Conservation (phyloP, 2,329 filamentous ascomycete genomes). For the Colletotrichum chrysophilum region DNA sequence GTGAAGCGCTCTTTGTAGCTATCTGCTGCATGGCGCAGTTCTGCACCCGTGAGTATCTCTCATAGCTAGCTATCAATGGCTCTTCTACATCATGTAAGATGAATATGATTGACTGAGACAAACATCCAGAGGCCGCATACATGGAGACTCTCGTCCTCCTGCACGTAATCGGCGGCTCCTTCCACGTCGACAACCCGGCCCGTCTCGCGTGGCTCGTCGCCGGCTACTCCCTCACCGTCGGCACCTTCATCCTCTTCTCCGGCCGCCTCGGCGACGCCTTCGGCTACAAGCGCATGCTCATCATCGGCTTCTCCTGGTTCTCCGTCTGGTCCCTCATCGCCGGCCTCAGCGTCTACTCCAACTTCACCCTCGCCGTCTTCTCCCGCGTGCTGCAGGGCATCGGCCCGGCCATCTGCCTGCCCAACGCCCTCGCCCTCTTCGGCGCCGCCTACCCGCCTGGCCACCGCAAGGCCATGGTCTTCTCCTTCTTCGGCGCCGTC, state of each 20-base stretch:
- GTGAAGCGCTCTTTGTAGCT: conserved; percentile 42
- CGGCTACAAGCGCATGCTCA: conserved; percentile 61
- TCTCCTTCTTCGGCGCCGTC: conserved; percentile 54
- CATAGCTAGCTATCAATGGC: neutral
- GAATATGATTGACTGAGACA: neutral
- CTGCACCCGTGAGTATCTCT: conserved; percentile 1
- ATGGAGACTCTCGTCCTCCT: conserved; percentile 23
- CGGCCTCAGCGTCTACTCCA: conserved; percentile 42
- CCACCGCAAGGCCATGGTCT: conserved; percentile 63
- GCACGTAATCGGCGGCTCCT: conserved; percentile 9
- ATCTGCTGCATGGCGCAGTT: conserved; percentile 46
- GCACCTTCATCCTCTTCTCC: conserved; percentile 63
- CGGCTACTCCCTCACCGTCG: conserved; percentile 61
- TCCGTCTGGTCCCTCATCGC: conserved; percentile 57
- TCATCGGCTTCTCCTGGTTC: conserved; percentile 62
- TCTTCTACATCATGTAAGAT: conserved; percentile 9
- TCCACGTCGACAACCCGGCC: conserved; percentile 27
- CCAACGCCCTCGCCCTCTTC: conserved; percentile 68
- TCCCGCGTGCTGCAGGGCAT: conserved; percentile 59
- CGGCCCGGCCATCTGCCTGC: conserved; percentile 66
- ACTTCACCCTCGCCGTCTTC: conserved; percentile 33
- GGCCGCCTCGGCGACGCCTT: conserved; percentile 64
- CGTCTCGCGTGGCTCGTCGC: conserved; percentile 63
- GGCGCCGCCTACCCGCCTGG: conserved; percentile 63
- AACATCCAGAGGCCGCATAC: conserved; percentile 35